Percentiles rank a stretch among this genome's conserved stretches.
Conservation (phyloP, 805 yeast genomes). For the Teunomyces barrocoloradensis region DNA sequence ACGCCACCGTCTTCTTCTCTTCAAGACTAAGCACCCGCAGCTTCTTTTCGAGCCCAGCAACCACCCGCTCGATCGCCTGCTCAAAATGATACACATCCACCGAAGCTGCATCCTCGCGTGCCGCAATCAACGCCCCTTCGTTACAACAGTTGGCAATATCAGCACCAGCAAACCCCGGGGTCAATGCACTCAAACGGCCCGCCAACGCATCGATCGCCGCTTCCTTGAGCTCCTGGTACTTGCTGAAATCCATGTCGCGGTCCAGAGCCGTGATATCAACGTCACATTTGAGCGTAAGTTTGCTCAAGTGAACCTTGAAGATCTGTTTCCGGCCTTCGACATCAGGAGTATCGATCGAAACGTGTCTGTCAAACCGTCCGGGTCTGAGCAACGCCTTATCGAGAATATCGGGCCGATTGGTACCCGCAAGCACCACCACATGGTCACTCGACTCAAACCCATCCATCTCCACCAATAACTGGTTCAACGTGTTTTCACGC, state of each 20-base stretch:
- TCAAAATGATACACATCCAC: constrained; percentile 78
- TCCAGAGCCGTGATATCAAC: constrained; percentile 34
- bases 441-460: constrained; percentile 88
- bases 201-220: constrained; percentile 58
- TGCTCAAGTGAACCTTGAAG: constrained; percentile 73
- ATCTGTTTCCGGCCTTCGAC: constrained; percentile 86
- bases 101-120: constrained; percentile 62
- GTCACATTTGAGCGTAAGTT: constrained; percentile 48
- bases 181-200: constrained; percentile 84
- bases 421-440: constrained; percentile 92
- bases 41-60: constrained; percentile 91
- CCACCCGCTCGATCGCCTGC: constrained; percentile 88
- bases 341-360: constrained; percentile 83
- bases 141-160: constrained; percentile 94
- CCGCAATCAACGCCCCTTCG: constrained; percentile 92
- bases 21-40: constrained; percentile 74
- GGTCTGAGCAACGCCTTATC: constrained; percentile 91
- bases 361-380: constrained; percentile 91
- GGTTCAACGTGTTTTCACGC: constrained; percentile 90
- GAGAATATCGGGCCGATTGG: constrained; percentile 87
- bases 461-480: constrained; percentile 92
- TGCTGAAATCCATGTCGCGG: constrained; percentile 38
- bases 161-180: constrained; percentile 96
- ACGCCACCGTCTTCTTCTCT: constrained; percentile 84
- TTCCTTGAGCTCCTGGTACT: constrained; percentile 37